Evolutionary conservation across 176 grass and related monocot species (phyloP).

Genomic region (Tillandsia leiboldiana): DNA sequence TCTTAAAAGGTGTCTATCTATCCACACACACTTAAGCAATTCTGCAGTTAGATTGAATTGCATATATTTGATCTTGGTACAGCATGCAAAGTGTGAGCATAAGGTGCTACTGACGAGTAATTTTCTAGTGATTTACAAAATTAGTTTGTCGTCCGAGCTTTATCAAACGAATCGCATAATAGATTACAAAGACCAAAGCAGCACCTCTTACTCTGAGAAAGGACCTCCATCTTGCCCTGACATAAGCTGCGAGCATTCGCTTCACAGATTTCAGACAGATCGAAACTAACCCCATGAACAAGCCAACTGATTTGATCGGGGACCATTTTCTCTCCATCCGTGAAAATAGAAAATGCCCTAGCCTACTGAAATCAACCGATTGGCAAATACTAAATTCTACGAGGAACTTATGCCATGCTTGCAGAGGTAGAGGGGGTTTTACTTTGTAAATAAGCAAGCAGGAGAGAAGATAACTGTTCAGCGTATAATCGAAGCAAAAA

Average conservation of each 20-base stretch:
- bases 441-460: no score
- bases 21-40: background rate
- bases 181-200: background rate
- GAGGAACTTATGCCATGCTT: no score
- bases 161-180: no score
- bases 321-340: background rate
- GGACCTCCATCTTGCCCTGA: constrained; percentile 1
- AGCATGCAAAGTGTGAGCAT: background rate
- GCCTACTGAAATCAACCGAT: no score
- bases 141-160: no score
- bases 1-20: background rate
- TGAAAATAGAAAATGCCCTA: no score
- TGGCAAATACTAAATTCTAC: no score
- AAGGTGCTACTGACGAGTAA: background rate
- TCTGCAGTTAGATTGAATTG: background rate
- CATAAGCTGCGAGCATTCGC: background rate
- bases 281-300: background rate
- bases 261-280: background rate
- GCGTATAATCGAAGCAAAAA: no score
- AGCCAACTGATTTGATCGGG: background rate
- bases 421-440: no score
- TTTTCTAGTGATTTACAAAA: no score
- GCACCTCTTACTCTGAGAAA: background rate
- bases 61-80: background rate
- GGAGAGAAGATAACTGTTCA: no score